A percentile compares a stretch with the other conserved stretches of the same genome.
These are phyloP conservation scores for Rhodamnia rubescens DNA, from an alignment of 345 rosid genomes.

Conservation along the genomic window DNA sequence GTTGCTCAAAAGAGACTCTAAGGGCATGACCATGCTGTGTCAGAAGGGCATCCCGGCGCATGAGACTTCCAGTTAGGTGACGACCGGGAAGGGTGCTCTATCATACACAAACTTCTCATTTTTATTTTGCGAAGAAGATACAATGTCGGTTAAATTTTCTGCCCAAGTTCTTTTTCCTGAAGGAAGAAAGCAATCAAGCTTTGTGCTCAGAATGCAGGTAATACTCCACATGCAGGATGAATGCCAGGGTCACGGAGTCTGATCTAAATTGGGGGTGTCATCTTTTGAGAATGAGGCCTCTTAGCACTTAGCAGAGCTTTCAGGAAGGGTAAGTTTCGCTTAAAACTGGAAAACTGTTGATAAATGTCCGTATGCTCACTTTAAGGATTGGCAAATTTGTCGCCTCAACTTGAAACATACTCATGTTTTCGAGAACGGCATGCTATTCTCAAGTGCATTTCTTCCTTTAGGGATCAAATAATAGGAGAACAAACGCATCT, in stretches of 20 bases:
- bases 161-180: neutral
- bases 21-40: neutral
- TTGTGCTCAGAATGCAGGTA: neutral
- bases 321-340: neutral
- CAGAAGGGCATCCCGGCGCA: neutral
- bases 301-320: neutral
- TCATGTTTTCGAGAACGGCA: neutral
- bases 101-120: neutral
- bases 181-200: neutral
- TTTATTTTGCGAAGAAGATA: neutral
- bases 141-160: neutral
- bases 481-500: neutral
- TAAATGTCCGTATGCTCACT: neutral
- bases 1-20: neutral
- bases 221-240: neutral
- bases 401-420: neutral
- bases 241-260: neutral
- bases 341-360: neutral
- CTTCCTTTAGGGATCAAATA: neutral
- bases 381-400: neutral
- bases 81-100: neutral
- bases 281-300: neutral
- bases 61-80: neutral
- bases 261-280: neutral
- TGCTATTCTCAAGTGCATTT: neutral